Evolutionary conservation across 148 eudicot genomes (phyloP).

Genomic region (Nyssa sinensis): DNA sequence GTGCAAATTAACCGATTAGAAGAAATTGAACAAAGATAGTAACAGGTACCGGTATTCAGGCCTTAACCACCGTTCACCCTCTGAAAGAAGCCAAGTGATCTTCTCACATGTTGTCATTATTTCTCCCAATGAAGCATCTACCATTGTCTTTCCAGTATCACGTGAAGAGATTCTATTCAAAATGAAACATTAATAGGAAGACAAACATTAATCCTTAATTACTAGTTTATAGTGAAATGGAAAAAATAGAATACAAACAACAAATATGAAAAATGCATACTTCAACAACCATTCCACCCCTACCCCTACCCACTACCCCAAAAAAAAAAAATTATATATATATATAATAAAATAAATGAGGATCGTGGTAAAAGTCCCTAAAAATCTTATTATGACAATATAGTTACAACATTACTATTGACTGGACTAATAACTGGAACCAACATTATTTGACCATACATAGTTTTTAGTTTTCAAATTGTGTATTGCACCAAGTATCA

Average conservation of each 20-base stretch:
- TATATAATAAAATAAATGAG: no score
- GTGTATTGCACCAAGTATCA: no score
- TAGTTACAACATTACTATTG: no score
- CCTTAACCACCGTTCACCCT: conserved; percentile 97
- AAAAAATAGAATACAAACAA: conserved; percentile 8
- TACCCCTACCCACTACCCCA: neutral
- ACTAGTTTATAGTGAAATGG: neutral
- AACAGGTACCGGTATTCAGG: conserved; percentile 81
- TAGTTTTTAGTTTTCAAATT: no score
- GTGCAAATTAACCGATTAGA: neutral
- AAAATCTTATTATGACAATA: no score
- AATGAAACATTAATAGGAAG: conserved; percentile 3
- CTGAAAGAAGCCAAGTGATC: conserved; percentile 93
- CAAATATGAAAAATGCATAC: conserved; percentile 5
- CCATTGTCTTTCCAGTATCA: conserved; percentile 99
- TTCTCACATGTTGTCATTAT: conserved; percentile 99
- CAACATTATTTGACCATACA: no score
- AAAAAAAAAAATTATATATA: no score
- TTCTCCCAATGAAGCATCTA: conserved; percentile 99
- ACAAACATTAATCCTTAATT: neutral
- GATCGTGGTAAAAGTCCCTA: neutral
- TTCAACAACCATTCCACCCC: no score
- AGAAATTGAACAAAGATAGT: neutral
- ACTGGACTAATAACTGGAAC: no score
- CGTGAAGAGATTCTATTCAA: conserved; percentile 81